These are phyloP conservation scores for Tetrastigma voinierianum DNA, from an alignment of 164 flowering plant species.

Conservation along the genomic window DNA sequence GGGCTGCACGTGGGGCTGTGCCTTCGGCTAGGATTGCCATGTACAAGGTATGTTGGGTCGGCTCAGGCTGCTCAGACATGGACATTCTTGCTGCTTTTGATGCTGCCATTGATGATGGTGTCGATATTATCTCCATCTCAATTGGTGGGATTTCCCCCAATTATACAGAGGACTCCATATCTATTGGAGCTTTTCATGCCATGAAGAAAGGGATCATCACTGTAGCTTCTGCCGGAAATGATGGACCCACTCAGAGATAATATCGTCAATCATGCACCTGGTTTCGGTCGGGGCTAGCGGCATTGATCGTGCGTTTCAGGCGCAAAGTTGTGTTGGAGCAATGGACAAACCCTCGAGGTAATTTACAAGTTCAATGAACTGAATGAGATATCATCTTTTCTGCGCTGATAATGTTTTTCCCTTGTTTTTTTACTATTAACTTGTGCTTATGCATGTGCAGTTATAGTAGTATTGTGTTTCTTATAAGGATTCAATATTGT, in stretches of 20 bases:
- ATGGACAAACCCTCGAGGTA: constrained; percentile 46
- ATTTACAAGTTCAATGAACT: no score
- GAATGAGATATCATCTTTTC: background rate
- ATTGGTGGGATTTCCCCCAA: constrained; percentile 35
- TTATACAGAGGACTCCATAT: constrained; percentile 38
- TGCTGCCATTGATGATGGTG: constrained; percentile 81
- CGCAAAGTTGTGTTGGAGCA: constrained; percentile 55
- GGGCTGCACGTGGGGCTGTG: constrained; percentile 74
- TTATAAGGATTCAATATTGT: no score
- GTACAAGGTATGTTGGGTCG: constrained; percentile 79
- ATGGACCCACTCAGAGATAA: constrained; percentile 43
- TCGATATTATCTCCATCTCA: constrained; percentile 71
- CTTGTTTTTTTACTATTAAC: no score
- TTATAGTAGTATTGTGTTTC: no score
- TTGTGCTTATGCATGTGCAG: no score
- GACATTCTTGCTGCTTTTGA: constrained; percentile 82
- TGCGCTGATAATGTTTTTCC: no score
- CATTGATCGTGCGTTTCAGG: constrained; percentile 51
- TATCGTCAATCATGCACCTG: constrained; percentile 63
- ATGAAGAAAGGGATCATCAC: constrained; percentile 64
- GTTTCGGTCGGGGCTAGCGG: constrained; percentile 78
- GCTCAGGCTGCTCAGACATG: constrained; percentile 55
- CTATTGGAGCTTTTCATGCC: constrained; percentile 80
- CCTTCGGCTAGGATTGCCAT: constrained; percentile 70
- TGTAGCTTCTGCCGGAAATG: constrained; percentile 70